Percentiles rank a stretch among this genome's conserved stretches.
Evolutionary conservation across 352 stramenopile species (phyloP).

Genomic region (Globisporangium uncinulatum): DNA sequence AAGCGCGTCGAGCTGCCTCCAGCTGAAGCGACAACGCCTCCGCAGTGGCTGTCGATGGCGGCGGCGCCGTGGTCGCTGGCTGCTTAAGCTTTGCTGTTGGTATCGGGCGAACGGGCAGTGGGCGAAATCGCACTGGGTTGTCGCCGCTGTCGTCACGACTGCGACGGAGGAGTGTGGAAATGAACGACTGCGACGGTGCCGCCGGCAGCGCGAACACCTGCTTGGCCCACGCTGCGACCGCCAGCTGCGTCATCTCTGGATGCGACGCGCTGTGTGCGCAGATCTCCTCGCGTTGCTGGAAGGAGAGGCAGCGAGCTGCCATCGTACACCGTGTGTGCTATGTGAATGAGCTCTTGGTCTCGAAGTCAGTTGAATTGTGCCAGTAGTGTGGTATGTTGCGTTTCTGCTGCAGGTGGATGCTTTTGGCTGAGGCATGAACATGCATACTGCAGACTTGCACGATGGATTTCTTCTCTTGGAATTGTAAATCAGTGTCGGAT

Average conservation of each 20-base stretch:
- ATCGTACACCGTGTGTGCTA: background rate
- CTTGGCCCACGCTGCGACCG: conserved; percentile 11
- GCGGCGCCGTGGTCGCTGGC: background rate
- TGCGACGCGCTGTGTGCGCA: conserved; percentile 5
- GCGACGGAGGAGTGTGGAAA: conserved; percentile 11
- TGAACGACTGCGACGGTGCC: conserved; percentile 12
- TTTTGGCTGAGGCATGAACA: background rate
- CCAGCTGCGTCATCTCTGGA: conserved; percentile 14
- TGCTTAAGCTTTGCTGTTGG: background rate
- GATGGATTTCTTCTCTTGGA: background rate
- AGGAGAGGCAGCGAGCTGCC: conserved; percentile 1
- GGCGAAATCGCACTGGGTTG: no score
- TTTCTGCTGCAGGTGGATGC: background rate
- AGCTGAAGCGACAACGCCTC: background rate
- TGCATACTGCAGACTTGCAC: background rate
- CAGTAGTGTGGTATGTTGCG: background rate
- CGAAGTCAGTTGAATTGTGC: background rate
- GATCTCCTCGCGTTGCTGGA: conserved; percentile 8
- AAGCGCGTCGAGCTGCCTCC: background rate
- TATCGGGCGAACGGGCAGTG: no score
- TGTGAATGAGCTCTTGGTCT: background rate
- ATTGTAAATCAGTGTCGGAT: background rate
- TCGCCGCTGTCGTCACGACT: background rate
- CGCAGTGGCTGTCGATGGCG: background rate
- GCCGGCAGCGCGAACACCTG: conserved; percentile 6